Base-by-base conservation (phyloP, 805 yeast species). In the Kuraishia floccosa region DNA sequence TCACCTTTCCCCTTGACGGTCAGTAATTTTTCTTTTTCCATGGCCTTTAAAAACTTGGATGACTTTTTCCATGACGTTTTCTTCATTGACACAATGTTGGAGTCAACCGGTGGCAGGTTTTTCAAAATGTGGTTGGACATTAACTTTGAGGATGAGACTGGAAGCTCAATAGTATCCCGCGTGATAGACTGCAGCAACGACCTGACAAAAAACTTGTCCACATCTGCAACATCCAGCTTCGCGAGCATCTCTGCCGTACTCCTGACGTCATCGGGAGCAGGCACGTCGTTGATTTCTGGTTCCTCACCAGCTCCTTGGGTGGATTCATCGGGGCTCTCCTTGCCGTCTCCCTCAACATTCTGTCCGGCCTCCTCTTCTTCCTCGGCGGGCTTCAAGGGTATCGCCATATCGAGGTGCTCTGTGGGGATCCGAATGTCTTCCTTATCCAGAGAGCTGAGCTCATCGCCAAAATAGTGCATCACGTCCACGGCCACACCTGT, bases 41-140 rank as follows among this genome's bases (percentile, higher is more conserved):
- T 84, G 5, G 81, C 76, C 47, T 85, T 89, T 33, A 89, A 56
- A 45, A 78, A 85, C 50, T 86, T 87, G 10, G 86, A 68, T 4
- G 89, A 73, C 47, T 89, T 89, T 52, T 82, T 86, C 94, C 94
- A 89, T 3, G 86, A 71, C 0, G 95, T 76, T 46, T 74, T 79
- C 52, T 86, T 87, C 35, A 81, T 67, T 40, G 69, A 76, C 24
- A 76, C 68, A 30, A 55, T 53, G 17, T 56, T 50, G 4, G 58
- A 46, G 42, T 74, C 78, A 33, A 80, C 66, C 1, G 69, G 63
- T 0, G 95, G 93, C n/a, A 89, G 52, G 52, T 85, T 83, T 30
- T 69, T 70, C 37, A 76, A 62, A 10, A 87, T 58, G 42, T 76
- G 75, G 27, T 64, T 68, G 0, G 91, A 68, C 65, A 87, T 76